These are phyloP conservation scores for Aegle marmelos DNA, from an alignment of 345 rosid species.

Conservation along the genomic window DNA sequence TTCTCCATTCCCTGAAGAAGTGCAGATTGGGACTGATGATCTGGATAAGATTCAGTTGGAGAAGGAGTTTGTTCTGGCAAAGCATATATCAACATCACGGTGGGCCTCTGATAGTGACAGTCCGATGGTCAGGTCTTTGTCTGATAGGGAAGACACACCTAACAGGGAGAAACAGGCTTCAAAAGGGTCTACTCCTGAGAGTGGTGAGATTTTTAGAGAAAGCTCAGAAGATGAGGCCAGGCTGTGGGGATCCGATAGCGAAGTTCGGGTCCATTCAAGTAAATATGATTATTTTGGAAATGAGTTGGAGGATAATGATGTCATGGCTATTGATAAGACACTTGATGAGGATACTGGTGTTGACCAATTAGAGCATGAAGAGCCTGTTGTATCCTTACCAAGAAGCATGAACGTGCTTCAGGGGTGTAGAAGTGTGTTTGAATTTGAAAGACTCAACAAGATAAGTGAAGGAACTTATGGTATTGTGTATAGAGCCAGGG, in stretches of 20 bases:
- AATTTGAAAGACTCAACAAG: conserved; percentile 70
- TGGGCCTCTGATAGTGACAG: conserved; percentile 61
- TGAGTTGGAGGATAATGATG: conserved; percentile 26
- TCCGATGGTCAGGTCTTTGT: conserved; percentile 17
- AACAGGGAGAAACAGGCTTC: conserved; percentile 17
- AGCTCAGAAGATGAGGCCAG: conserved; percentile 24
- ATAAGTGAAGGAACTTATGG: conserved; percentile 90
- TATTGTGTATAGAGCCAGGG: conserved; percentile 72
- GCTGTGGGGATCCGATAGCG: conserved; percentile 32
- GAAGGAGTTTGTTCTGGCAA: conserved; percentile 33
- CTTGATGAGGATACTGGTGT: conserved; percentile 19
- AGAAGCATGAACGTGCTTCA: conserved; percentile 54
- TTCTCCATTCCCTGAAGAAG: conserved; percentile 10
- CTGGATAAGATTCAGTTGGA: conserved; percentile 31
- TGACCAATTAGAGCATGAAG: conserved; percentile 30
- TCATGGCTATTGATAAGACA: conserved; percentile 25
- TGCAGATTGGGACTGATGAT: conserved; percentile 22
- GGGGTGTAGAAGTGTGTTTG: conserved; percentile 63
- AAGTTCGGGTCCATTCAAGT: conserved; percentile 18
- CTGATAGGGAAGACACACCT: conserved; percentile 25
- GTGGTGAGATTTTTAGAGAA: conserved; percentile 41
- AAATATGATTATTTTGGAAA: conserved; percentile 25
- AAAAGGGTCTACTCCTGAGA: conserved; percentile 38
- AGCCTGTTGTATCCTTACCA: conserved; percentile 15
- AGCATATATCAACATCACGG: conserved; percentile 47